Conservation (phyloP, 2,329 filamentous ascomycete species). For the Alternaria sp. region DNA sequence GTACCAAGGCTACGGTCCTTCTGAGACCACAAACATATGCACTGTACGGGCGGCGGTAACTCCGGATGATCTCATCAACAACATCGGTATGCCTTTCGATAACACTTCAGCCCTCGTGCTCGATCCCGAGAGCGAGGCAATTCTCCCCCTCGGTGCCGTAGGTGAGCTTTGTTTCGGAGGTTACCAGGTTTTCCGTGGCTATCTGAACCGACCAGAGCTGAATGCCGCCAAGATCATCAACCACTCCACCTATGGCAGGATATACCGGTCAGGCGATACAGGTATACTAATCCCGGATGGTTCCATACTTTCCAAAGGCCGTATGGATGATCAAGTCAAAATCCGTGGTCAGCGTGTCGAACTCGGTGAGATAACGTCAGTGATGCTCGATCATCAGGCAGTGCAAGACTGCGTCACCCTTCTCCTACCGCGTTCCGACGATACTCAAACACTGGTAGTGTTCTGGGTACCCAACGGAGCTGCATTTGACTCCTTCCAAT, state of each 20-base stretch:
- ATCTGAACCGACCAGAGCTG: constrained; percentile 69
- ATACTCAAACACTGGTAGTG: constrained; percentile 64
- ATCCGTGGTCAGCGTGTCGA: constrained; percentile 82
- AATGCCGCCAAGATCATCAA: constrained; percentile 71
- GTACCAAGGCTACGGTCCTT: constrained; percentile 81
- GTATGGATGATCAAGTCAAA: constrained; percentile 81
- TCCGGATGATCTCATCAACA: constrained; percentile 66
- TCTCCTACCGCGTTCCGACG: constrained; percentile 55
- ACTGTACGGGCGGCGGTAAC: constrained; percentile 70
- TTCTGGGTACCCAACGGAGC: constrained; percentile 67
- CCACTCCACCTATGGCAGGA: constrained; percentile 70
- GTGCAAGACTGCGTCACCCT: constrained; percentile 71
- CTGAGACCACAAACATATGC: constrained; percentile 88
- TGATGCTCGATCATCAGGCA: constrained; percentile 59
- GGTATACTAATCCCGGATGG: constrained; percentile 80
- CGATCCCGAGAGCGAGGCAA: constrained; percentile 36
- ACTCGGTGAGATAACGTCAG: constrained; percentile 73
- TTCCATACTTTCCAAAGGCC: constrained; percentile 73
- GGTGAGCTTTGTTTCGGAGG: constrained; percentile 90
- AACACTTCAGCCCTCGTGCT: constrained; percentile 80
- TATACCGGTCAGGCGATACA: constrained; percentile 85
- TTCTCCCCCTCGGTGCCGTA: constrained; percentile 72
- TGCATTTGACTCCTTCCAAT: constrained; percentile 36
- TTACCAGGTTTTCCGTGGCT: constrained; percentile 77
- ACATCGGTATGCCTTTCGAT: constrained; percentile 75